Evolutionary conservation across 2,329 filamentous ascomycete genomes (phyloP).

Genomic region (Xylariomycetidae sp.): DNA sequence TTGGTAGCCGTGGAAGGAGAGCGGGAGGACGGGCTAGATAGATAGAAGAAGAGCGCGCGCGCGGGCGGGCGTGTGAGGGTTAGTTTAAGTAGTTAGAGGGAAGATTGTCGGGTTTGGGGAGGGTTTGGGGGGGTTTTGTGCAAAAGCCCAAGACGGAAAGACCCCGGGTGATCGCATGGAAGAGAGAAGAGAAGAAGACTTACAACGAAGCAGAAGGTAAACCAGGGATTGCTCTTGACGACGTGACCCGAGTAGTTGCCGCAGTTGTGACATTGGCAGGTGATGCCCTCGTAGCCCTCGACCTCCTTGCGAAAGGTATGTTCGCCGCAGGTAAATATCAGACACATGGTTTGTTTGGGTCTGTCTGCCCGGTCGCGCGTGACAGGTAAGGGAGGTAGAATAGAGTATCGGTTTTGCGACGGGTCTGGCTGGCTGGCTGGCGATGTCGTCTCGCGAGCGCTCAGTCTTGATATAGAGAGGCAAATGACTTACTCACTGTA

Average conservation of each 20-base stretch:
- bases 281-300: conserved; percentile 56
- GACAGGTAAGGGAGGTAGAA: too few relatives aligned
- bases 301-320: conserved; percentile 57
- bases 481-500: too few relatives aligned
- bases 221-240: conserved; percentile 65
- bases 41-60: too few relatives aligned
- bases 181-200: conserved; percentile 25
- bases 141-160: background rate
- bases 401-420: too few relatives aligned
- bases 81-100: too few relatives aligned
- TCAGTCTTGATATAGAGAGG: too few relatives aligned
- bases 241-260: conserved; percentile 59
- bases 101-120: too few relatives aligned
- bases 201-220: conserved; percentile 74
- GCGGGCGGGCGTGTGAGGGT: too few relatives aligned
- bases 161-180: too few relatives aligned
- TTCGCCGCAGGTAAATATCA: conserved; percentile 59
- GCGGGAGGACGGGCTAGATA: conserved; percentile 62
- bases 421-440: too few relatives aligned
- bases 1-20: conserved; percentile 61
- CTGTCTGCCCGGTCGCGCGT: background rate
- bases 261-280: conserved; percentile 63
- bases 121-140: background rate
- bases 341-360: conserved; percentile 43
- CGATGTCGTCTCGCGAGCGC: too few relatives aligned